Percentiles rank a stretch among this genome's conserved stretches.
Evolutionary conservation across 495 filamentous ascomycete species (phyloP).

Genomic region (Trichoderma virens): DNA sequence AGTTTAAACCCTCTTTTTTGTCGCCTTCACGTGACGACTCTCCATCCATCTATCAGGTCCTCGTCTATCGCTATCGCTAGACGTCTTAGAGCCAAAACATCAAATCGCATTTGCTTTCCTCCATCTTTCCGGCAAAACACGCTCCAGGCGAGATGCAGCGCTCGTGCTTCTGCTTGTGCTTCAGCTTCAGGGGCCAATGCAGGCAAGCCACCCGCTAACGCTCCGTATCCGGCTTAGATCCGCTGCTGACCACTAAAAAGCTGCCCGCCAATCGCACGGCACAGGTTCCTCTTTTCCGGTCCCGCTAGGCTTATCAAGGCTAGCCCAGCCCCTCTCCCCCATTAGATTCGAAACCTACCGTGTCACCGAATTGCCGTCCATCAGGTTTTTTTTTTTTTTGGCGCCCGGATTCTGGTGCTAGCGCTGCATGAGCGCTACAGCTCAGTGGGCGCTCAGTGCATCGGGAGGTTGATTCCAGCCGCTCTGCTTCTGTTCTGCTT

Average conservation of each 20-base stretch:
- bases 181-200: no score
- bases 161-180: no score
- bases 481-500: background rate
- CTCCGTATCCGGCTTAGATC: background rate
- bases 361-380: background rate
- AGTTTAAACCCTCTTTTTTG: no score
- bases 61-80: no score
- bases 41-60: no score
- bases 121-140: no score
- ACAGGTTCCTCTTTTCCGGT: slow-evolving; percentile 2
- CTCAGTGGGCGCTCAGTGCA: background rate
- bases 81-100: no score
- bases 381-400: background rate
- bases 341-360: background rate
- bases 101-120: no score
- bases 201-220: background rate
- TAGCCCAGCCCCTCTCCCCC: background rate
- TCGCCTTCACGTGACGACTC: no score
- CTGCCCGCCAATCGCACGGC: background rate
- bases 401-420: background rate
- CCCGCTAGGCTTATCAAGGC: background rate
- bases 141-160: no score
- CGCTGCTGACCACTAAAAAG: background rate
- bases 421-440: background rate
- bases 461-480: background rate